A percentile compares a stretch with the other conserved stretches of the same genome.
These are phyloP conservation scores for Mycosphaerella sp. DNA, from an alignment of 2,329 filamentous ascomycete species.

Conservation along the genomic window DNA sequence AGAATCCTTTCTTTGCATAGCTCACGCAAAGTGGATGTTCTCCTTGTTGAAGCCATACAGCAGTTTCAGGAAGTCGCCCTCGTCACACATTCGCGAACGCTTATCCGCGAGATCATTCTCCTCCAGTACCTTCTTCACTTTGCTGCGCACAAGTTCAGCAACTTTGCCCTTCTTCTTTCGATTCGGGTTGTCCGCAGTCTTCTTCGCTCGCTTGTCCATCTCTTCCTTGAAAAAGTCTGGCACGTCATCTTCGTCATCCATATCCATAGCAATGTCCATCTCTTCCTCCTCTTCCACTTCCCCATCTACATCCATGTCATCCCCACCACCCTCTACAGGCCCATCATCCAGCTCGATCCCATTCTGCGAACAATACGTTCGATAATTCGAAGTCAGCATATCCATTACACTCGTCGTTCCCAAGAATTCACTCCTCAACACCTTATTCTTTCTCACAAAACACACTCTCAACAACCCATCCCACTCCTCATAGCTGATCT, in stretches of 20 bases:
- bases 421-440: constrained; percentile 72
- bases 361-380: constrained; percentile 83
- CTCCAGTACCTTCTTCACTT: constrained; percentile 78
- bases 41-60: constrained; percentile 82
- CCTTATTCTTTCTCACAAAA: constrained; percentile 88
- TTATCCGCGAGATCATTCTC: constrained; percentile 75
- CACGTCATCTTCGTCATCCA: constrained; percentile 62
- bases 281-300: constrained; percentile 40
- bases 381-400: constrained; percentile 82
- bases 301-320: constrained; percentile 43
- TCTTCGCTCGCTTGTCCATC: constrained; percentile 49
- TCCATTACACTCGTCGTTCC: constrained; percentile 72
- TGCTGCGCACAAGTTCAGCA: constrained; percentile 72
- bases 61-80: constrained; percentile 82
- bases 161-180: constrained; percentile 72
- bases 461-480: constrained; percentile 78
- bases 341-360: constrained; percentile 71
- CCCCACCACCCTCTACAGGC: constrained; percentile 35
- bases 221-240: constrained; percentile 77
- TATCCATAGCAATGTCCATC: constrained; percentile 45
- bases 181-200: constrained; percentile 47
- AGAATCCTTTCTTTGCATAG: not conserved
- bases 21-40: constrained; percentile 78
- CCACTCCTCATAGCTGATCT: constrained; percentile 92
- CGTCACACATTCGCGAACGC: constrained; percentile 78